These are phyloP conservation scores for Striga asiatica DNA, from an alignment of 257 asterid species.

Conservation along the genomic window DNA sequence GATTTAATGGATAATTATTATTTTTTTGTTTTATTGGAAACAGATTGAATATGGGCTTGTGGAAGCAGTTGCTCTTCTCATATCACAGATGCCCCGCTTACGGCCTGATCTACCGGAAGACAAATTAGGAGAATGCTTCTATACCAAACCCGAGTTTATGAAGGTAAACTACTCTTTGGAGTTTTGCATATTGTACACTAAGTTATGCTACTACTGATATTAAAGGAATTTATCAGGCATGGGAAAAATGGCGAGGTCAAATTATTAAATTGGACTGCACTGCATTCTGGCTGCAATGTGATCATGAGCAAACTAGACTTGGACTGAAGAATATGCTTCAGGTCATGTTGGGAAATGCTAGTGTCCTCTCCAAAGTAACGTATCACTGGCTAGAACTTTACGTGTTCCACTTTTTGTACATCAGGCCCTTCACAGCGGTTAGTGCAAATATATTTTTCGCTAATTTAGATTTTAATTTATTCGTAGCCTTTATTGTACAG, in stretches of 20 bases:
- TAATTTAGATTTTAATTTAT: not conserved
- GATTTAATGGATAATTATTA: too few species aligned
- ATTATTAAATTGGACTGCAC: slow-evolving; percentile 83
- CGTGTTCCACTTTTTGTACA: slow-evolving; percentile 70
- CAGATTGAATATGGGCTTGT: slow-evolving; percentile 95
- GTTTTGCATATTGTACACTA: not conserved
- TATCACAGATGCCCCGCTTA: slow-evolving; percentile 83
- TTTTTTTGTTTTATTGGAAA: too few species aligned
- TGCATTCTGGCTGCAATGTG: slow-evolving; percentile 87
- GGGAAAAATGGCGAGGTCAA: slow-evolving; percentile 96
- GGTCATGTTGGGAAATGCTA: slow-evolving; percentile 76
- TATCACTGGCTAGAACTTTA: slow-evolving; percentile 84
- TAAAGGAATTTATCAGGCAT: slow-evolving; percentile 64
- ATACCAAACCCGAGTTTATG: slow-evolving; percentile 81
- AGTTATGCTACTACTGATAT: slow-evolving; percentile 10
- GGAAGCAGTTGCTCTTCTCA: slow-evolving; percentile 83
- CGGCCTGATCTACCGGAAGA: slow-evolving; percentile 47
- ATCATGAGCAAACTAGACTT: slow-evolving; percentile 59
- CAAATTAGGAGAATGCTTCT: slow-evolving; percentile 61
- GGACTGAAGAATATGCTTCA: slow-evolving; percentile 86
- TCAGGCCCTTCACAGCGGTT: slow-evolving; percentile 83
- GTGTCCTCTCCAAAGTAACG: slow-evolving; percentile 53
- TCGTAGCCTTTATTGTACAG: not conserved
- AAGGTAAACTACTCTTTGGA: slow-evolving; percentile 40
- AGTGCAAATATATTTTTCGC: slow-evolving; percentile 16